These are phyloP conservation scores for Lactarius psammicola DNA, from an alignment of 768 basidiomycete genomes.

Conservation along the genomic window DNA sequence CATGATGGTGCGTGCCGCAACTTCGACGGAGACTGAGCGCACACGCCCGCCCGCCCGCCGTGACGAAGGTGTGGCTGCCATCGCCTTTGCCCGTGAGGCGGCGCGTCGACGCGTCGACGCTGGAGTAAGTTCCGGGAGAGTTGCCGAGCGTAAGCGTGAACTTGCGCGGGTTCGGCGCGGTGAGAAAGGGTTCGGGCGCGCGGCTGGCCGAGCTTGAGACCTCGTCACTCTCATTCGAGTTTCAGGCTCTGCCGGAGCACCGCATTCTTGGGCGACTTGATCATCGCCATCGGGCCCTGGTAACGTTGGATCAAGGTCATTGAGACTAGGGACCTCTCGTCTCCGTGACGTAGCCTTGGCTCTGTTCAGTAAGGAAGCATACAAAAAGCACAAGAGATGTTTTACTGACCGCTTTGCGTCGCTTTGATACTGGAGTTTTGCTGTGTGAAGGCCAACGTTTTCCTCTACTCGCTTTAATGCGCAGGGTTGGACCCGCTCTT, in stretches of 20 bases:
- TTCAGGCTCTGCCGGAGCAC: background rate
- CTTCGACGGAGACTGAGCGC: background rate
- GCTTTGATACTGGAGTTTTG: background rate
- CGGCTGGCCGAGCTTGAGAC: background rate
- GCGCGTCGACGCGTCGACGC: background rate
- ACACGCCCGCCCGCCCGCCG: conserved; percentile 7
- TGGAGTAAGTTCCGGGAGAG: background rate
- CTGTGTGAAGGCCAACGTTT: background rate
- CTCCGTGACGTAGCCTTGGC: background rate
- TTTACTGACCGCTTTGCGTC: conserved; percentile 7
- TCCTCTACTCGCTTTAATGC: background rate
- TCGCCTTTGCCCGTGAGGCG: background rate
- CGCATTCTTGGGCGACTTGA: background rate
- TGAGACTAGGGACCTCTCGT: background rate
- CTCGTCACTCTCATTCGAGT: background rate
- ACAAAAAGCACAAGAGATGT: background rate
- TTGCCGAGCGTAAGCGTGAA: background rate
- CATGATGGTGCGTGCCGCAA: background rate
- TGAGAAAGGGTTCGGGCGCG: background rate
- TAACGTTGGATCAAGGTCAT: conserved; percentile 4
- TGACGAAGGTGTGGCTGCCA: background rate
- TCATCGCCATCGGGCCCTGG: background rate
- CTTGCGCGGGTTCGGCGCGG: conserved; percentile 7
- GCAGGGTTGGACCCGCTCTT: background rate
- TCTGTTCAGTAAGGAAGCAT: background rate